Conservation (phyloP, 2,329 filamentous ascomycete species). For the Hysterium pulicare region DNA sequence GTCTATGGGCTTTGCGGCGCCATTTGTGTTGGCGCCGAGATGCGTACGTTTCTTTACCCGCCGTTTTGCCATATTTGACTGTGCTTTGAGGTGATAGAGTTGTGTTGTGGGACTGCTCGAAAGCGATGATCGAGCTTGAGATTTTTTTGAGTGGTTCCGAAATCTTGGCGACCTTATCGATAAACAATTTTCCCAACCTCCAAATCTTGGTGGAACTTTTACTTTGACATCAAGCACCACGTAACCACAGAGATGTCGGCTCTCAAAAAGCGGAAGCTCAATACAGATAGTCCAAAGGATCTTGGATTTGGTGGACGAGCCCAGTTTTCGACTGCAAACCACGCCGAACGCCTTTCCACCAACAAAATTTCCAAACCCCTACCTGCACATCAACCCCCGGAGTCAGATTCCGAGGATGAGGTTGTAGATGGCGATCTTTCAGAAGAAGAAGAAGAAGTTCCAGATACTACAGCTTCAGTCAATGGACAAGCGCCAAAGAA, state of each 20-base stretch:
- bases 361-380: slow-evolving; percentile 5
- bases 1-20: slow-evolving; percentile 54
- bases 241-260: slow-evolving; percentile 32
- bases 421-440: slow-evolving; percentile 14
- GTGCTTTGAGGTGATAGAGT: too few species aligned
- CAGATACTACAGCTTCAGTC: slow-evolving; percentile 5
- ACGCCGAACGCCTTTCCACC: slow-evolving; percentile 14
- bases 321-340: slow-evolving; percentile 8
- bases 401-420: slow-evolving; percentile 22
- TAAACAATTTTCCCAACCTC: not conserved
- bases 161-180: slow-evolving; percentile 9
- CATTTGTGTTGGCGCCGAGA: slow-evolving; percentile 61
- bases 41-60: slow-evolving; percentile 80
- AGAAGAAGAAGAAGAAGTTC: not conserved
- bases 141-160: too few species aligned
- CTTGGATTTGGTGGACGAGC: not conserved
- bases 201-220: not conserved
- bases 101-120: too few species aligned
- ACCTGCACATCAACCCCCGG: not conserved
- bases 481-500: slow-evolving; percentile 46
- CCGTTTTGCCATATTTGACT: slow-evolving; percentile 10
- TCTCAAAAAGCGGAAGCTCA: slow-evolving; percentile 44
- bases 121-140: too few species aligned
- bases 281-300: slow-evolving; percentile 12
- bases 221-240: slow-evolving; percentile 1